Base-by-base conservation (phyloP, 805 yeast species). In the Zygoascus biomembranicola region DNA sequence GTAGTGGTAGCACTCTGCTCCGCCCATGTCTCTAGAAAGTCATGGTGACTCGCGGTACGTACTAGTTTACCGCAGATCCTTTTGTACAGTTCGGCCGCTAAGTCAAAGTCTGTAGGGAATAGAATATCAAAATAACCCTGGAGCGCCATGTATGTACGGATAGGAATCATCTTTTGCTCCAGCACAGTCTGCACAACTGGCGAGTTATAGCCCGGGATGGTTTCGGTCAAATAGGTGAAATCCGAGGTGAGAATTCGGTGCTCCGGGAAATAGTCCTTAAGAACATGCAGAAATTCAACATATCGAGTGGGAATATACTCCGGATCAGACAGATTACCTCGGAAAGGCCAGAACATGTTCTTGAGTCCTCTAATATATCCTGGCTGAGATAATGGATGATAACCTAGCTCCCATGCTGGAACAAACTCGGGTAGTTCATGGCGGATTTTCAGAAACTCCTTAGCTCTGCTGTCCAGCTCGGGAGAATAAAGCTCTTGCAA, bases 121-220 rank as follows among this genome's bases (percentile, higher is more conserved):
- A 87, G 81, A 50, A 88, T 87, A 66, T 88, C 95, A 65, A 87
- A 88, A 63, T 77, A 85, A 0, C 96, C 96, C 64, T 87, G 95
- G 42, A 84, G 77, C n/a, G 79, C 84, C 90, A 88, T 83, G 66
- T 82, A 87, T 0, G 90, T 81, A 41, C 81, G 75, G 0, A 84
- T 79, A 19, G 86, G 82, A 4, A 87, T 77, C 83, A 85, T 84
- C 53, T 75, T 73, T 57, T 83, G 81, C 51, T 81, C 74, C 55
- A 85, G 71, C 62, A 85, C 77, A 0, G 95, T 87, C 64, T 87
- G 95, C 0, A 87, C 94, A 1, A 86, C 89, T 0, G 95, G 95
- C 0, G 87, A 75, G 59, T 78, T 80, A 64, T 77, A 83, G 0
- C 92, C 94, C 0, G 63, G 56, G 13, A 71, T 63, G 10, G 74